Evolutionary conservation across 148 eudicot species (phyloP).

Genomic region (Silene conica): DNA sequence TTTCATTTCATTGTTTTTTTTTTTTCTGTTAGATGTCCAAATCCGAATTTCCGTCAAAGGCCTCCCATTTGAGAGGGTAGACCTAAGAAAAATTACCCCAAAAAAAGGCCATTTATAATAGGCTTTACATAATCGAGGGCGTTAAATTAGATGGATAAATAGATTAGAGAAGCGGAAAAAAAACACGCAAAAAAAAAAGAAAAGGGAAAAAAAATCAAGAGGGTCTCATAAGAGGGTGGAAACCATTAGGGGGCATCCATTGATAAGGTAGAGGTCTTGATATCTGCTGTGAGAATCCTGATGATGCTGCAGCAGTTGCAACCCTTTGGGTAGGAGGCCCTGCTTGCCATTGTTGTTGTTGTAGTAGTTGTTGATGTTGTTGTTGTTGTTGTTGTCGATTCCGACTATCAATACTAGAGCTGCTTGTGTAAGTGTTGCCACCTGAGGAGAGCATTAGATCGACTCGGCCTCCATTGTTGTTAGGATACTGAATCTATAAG

Average conservation of each 20-base stretch:
- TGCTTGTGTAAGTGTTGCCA: not conserved
- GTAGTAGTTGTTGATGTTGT: slow-evolving; percentile 15
- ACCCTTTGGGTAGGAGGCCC: slow-evolving; percentile 37
- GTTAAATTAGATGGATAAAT: slow-evolving; percentile 7
- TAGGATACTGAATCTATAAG: slow-evolving; percentile 42
- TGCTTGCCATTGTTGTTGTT: slow-evolving; percentile 43
- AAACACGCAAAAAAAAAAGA: not conserved
- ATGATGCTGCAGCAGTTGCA: slow-evolving; percentile 99
- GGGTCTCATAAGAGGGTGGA: slow-evolving; percentile 51
- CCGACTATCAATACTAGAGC: slow-evolving; percentile 3
- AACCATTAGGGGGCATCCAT: slow-evolving; percentile 57
- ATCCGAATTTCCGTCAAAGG: slow-evolving; percentile 10
- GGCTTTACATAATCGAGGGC: slow-evolving; percentile 27
- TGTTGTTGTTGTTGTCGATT: slow-evolving; percentile 18
- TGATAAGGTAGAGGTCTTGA: slow-evolving; percentile 30
- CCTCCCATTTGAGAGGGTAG: not conserved
- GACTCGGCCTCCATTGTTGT: slow-evolving; percentile 44
- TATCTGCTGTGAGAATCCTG: slow-evolving; percentile 96
- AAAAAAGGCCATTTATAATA: slow-evolving; percentile 16
- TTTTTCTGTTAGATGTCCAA: slow-evolving; percentile 24
- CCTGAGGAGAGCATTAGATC: slow-evolving; percentile 25
- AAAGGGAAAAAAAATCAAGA: slow-evolving; percentile 15
- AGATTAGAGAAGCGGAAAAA: not conserved
- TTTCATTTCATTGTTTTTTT: slow-evolving; percentile 14
- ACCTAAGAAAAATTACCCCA: not conserved